Base-by-base conservation (phyloP, 495 filamentous ascomycete species). In the Aspergillus coremiiformis region DNA sequence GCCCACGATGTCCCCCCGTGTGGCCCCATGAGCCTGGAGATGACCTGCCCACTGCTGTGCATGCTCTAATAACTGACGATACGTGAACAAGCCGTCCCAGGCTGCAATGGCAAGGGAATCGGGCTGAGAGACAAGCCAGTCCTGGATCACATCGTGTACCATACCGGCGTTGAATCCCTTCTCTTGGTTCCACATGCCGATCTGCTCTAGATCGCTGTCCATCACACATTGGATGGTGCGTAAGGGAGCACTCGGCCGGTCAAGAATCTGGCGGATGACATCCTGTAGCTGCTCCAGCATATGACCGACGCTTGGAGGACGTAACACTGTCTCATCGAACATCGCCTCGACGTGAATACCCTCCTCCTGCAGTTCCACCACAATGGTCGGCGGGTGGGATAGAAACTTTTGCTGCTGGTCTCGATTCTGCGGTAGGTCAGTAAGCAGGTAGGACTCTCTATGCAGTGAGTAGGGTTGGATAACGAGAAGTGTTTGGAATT, bases 401-500 rank as follows among this genome's bases (percentile, higher is more conserved):
- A n/a, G 21, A 12, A 21, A 20, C 7, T 15, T 45, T 20, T 15
- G 7, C 2, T 26, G 4, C 20, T 17, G 9, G 5, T 15, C 43
- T 12, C n/a, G n/a, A n/a, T n/a, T n/a, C n/a, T n/a, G n/a, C n/a
- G n/a, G n/a, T n/a, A n/a, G n/a, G n/a, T n/a, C n/a, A n/a, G n/a
- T n/a, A n/a, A n/a, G n/a, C n/a, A n/a, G n/a, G n/a, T n/a, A n/a
- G n/a, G n/a, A n/a, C n/a, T n/a, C n/a, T n/a, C n/a, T n/a, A n/a
- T n/a, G n/a, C n/a, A n/a, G n/a, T n/a, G n/a, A n/a, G n/a, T n/a
- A n/a, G n/a, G 30, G 24, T 5, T 78, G 72, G n/a, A 83, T 64
- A 4, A 74, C 65, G 2, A 81, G 61, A 11, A 79, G 47, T 50
- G 63, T 77, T 37, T 75, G 70, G 53, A 84, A 72, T 32, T 78